Evolutionary conservation across 176 grass and related monocot genomes (phyloP), one percentile per base, ranked within the genome.

Genomic region (Oryza officinalis): DNA sequence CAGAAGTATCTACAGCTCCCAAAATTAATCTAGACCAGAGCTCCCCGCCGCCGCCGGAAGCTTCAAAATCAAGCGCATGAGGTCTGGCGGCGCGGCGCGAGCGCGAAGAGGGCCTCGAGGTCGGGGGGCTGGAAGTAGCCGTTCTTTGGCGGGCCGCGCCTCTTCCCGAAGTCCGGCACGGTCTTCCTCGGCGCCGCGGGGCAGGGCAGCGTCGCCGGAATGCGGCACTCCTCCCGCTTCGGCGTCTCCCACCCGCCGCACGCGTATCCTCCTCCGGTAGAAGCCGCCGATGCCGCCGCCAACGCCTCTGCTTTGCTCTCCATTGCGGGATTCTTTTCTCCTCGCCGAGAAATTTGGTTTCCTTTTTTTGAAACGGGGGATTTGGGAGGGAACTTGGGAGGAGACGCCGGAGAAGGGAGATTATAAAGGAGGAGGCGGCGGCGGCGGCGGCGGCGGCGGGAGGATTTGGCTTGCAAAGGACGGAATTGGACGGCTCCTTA

Each of bases 91-190:
- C 89, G 73, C 2, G 94, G 91, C 45, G 65, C 79, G 14, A 92
- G 91, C 22, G 85, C 86, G 77, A 96, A 96, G 22, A 96, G 81
- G 1, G 86, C 76, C 86, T 96, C 94, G 68, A 96, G 84, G 85
- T 93, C 91, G 13, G 94, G 88, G 9, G 91, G 91, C 77, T 96
- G 91, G 81, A 96, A 96, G 86, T 96, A 96, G 38, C 94, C 91
- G 64, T 96, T 96, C 94, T 93, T 96, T 5, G 94, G 94, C 59
- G 91, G 91, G 71, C 47, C 50, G 4, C 88, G 79, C 64, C 85
- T 87, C 88, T 89, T 91, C 57, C 80, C 85, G 8, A 86, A 68
- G 65, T 88, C 80, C 0, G 80, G 57, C 25, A 86, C 57, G 57
- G 83, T 87, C 83, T 95, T 98, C 87, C 79, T 88, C 35, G 93